Conservation (phyloP, 2,329 filamentous ascomycete genomes). For the Tolypocladium endophyticum region DNA sequence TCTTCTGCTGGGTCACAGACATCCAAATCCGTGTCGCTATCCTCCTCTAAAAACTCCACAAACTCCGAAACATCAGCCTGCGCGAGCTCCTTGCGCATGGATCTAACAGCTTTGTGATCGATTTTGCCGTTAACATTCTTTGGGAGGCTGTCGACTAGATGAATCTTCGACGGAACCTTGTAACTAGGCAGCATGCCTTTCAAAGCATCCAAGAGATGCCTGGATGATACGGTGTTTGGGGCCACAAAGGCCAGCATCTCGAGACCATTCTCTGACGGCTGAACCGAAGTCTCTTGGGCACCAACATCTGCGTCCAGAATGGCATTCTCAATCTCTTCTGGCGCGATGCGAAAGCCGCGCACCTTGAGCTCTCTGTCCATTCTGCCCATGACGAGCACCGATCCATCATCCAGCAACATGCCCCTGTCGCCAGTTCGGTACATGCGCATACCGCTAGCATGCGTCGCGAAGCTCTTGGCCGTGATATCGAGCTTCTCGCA, state of each 20-base stretch:
- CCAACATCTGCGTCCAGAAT: slow-evolving; percentile 1
- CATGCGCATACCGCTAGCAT: slow-evolving; percentile 1
- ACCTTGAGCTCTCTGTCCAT: slow-evolving; percentile 9
- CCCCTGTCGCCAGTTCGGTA: slow-evolving; percentile 8
- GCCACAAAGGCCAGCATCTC: slow-evolving; percentile 4
- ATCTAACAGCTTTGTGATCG: slow-evolving; percentile 4
- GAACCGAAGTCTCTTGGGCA: slow-evolving; percentile 3
- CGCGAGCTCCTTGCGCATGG: background rate
- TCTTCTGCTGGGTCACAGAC: background rate
- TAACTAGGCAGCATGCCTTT: slow-evolving; percentile 4
- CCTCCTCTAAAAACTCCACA: background rate
- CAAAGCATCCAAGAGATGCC: background rate
- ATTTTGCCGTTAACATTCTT: slow-evolving; percentile 5
- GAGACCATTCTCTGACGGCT: slow-evolving; percentile 2
- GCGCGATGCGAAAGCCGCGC: slow-evolving; percentile 7
- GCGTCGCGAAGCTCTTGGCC: slow-evolving; percentile 1
- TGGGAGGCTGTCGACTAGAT: background rate
- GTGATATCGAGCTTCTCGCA: slow-evolving; percentile 2
- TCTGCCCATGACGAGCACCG: slow-evolving; percentile 5
- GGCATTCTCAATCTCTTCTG: slow-evolving; percentile 6
- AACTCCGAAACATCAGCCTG: background rate
- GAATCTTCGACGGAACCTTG: slow-evolving; percentile 2
- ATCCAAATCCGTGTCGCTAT: background rate
- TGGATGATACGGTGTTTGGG: background rate
- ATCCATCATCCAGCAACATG: slow-evolving; percentile 1